Evolutionary conservation across 2,329 filamentous ascomycete genomes (phyloP), one percentile per base, ranked within the genome.

Genomic region (Byssoonygena ceratinophila): DNA sequence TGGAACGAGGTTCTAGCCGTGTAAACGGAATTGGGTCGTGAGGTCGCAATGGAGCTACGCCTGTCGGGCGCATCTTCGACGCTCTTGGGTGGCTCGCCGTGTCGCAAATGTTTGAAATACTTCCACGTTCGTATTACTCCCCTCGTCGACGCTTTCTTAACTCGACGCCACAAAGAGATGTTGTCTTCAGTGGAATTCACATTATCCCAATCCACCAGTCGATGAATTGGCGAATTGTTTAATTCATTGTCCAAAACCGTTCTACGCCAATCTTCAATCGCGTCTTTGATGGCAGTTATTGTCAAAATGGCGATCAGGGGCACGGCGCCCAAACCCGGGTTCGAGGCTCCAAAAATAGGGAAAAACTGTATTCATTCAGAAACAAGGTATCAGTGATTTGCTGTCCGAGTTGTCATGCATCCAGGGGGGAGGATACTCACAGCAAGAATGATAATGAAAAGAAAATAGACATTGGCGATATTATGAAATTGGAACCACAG

Each of bases 401-500:
- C 36, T 22, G 46, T 18, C 27, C 9, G 2, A 5, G 9, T 32
- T 8, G 14, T 29, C 18, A 16, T 3, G 34, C 32, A 16, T 4
- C 7, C 4, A 37, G 16, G 32, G 9, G 8, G 32, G 32, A 4
- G 32, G 49, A 40, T 52, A 78, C 90, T 77, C 83, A 97, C 92
- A 64, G 84, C 83, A 55, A 98, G 79, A 65, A 98, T 94, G 66
- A 96, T 90, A 62, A 91, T 79, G 72, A 97, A 96, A 61, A 97
- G 76, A 78, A 98, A 98, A 73, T 97, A 98, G 51, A 97, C 84
- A 69, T 98, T 98, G 65, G 92, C 92, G 63, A 98, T 85, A 65
- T 97, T 97, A 71, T 98, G 91, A 66, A 98, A 97, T 70, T 98
- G 94, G 59, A 94, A 87, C 82, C 84, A 98, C 64, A 98, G 66